Base-by-base conservation (phyloP, 1,139 yeast genomes). In the Pichia sp. region DNA sequence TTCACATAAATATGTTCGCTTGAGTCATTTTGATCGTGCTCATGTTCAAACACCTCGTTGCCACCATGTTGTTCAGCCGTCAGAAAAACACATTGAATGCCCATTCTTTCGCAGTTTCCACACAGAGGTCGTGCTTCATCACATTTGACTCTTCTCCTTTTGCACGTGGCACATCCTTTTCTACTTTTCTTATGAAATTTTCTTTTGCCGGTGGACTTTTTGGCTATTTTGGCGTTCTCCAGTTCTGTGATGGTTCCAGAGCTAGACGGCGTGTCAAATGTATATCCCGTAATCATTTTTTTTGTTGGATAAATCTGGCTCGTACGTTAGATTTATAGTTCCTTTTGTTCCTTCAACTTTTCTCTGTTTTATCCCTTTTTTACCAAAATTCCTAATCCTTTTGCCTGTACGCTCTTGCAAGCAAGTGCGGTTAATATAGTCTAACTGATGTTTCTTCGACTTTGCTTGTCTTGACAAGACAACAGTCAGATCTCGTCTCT, bases 111-210 rank as follows among this genome's bases (percentile, higher is more conserved):
- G 70, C 98, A 92, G 70, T 90, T 90, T 32, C 75, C 75, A 69
- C 98, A 92, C 15, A 75, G 68, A 0, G 98, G 98, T 62, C 83
- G 86, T 0, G 76, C 75, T 69, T 92, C 98, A 68, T 92, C 97
- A 74, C 98, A 92, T 67, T 92, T 92, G 49, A 92, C 96, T 54
- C 97, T 75, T 63, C 97, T 79, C 62, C 81, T 79, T 67, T 92
- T 92, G 71, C 98, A 92, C 1, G 95, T 88, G 46, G 84, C 79
- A 70, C 98, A 92, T 0, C 98, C 98, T 52, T 82, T 81, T 57
- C 96, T 78, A 38, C 96, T 87, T 70, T 92, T 92, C 59, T 84
- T 88, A 67, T 92, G 98, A 68, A 83, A 87, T 67, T 84, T 85
- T 55, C 95, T 75, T 67, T 81, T 82, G 8, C 68, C 82, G 0